These are phyloP conservation scores for Ceriops decandra DNA, from an alignment of 345 rosid species.

Conservation along the genomic window DNA sequence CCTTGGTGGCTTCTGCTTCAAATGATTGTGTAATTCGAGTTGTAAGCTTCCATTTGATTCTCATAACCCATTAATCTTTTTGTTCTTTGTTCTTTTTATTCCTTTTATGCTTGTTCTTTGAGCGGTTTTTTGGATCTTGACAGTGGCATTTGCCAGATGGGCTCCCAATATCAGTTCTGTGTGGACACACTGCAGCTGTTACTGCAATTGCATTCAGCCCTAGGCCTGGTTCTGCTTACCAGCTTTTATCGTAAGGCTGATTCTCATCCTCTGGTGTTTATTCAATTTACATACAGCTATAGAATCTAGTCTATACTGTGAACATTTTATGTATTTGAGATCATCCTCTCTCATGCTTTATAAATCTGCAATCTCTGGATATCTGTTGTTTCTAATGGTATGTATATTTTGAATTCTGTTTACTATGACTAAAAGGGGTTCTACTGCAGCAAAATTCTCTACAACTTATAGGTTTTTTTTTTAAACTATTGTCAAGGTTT, in stretches of 20 bases:
- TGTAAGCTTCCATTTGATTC: constrained; percentile 50
- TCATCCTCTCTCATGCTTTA: not conserved
- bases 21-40: constrained; percentile 92
- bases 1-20: constrained; percentile 89
- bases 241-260: constrained; percentile 90
- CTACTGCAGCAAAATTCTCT: too few species aligned
- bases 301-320: not conserved
- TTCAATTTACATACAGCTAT: not conserved
- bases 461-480: too few species aligned
- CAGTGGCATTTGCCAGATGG: constrained; percentile 99
- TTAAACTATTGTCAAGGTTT: too few species aligned
- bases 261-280: constrained; percentile 13
- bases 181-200: constrained; percentile 93
- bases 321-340: not conserved
- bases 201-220: constrained; percentile 98
- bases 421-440: too few species aligned
- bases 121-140: constrained; percentile 27
- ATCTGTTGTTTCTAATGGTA: too few species aligned
- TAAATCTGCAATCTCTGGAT: not conserved
- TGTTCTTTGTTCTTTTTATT: not conserved
- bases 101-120: constrained; percentile 24
- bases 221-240: constrained; percentile 81
- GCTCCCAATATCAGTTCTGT: constrained; percentile 83
- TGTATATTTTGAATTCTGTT: too few species aligned
- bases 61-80: not conserved